Conservation (phyloP, 1,284 basidiomycete genomes). For the Golubevia pallescens region DNA sequence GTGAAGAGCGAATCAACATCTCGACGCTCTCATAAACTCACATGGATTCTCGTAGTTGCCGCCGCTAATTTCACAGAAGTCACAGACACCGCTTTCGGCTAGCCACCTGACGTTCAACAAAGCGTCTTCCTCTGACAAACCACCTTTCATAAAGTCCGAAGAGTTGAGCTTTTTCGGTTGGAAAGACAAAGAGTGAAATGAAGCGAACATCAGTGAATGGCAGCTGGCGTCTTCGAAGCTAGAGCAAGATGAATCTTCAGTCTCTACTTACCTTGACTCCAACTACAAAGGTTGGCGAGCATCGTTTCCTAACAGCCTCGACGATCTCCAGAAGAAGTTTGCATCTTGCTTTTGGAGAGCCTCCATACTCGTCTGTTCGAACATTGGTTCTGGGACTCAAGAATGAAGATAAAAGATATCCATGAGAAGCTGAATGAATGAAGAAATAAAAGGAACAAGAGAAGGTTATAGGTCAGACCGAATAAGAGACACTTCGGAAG, state of each 20-base stretch:
- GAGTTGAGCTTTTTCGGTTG: slow-evolving; percentile 32
- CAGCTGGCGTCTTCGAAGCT: background rate
- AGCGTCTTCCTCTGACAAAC: slow-evolving; percentile 60
- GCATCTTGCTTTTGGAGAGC: slow-evolving; percentile 37
- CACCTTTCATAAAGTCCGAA: slow-evolving; percentile 56
- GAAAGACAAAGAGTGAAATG: background rate
- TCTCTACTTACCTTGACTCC: slow-evolving; percentile 41
- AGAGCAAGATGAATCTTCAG: background rate
- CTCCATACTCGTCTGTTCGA: slow-evolving; percentile 59
- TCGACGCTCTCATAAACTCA: slow-evolving; percentile 7
- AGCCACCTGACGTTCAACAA: slow-evolving; percentile 57
- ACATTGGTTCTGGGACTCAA: slow-evolving; percentile 50
- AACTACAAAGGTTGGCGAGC: slow-evolving; percentile 38
- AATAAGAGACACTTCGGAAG: background rate
- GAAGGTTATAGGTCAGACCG: background rate
- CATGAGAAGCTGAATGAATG: slow-evolving; percentile 21
- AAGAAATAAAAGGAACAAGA: background rate
- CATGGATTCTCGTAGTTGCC: slow-evolving; percentile 59
- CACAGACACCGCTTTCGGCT: slow-evolving; percentile 36
- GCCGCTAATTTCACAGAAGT: slow-evolving; percentile 63
- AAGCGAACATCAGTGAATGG: background rate
- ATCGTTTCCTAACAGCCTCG: slow-evolving; percentile 25
- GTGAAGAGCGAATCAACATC: background rate
- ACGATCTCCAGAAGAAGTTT: slow-evolving; percentile 54
- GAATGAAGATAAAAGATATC: slow-evolving; percentile 57